Evolutionary conservation across 139 green algal species (phyloP).

Genomic region (Volvox reticuliferus): DNA sequence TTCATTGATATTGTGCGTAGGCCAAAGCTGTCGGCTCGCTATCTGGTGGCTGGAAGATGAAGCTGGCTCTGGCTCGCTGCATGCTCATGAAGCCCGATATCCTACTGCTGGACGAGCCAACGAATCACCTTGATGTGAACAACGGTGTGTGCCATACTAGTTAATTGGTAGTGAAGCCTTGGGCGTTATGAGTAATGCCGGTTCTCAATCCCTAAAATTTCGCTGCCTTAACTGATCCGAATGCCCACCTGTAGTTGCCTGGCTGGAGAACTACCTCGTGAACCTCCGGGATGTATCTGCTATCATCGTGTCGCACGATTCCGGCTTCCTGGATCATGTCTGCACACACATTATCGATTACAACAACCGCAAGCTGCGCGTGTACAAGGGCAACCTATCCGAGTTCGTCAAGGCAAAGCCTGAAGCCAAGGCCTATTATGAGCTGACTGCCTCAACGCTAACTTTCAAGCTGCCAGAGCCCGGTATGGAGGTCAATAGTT

Average conservation of each 20-base stretch:
- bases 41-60: conserved; percentile 95
- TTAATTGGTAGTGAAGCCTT: too few relatives aligned
- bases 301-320: conserved; percentile 94
- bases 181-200: too few relatives aligned
- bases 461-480: conserved; percentile 91
- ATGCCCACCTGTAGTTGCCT: conserved; percentile 73
- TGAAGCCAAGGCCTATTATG: conserved; percentile 91
- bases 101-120: conserved; percentile 92
- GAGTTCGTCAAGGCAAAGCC: conserved; percentile 91
- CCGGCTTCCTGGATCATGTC: conserved; percentile 89
- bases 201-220: too few relatives aligned
- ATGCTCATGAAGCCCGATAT: conserved; percentile 94
- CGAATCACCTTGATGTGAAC: conserved; percentile 89
- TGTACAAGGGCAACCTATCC: conserved; percentile 91
- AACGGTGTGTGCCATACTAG: too few relatives aligned
- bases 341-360: conserved; percentile 94
- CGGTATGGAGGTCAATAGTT: too few relatives aligned
- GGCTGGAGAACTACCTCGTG: conserved; percentile 86
- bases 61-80: conserved; percentile 87
- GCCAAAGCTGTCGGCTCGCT: conserved; percentile 76
- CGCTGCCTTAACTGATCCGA: background rate
- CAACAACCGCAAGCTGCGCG: conserved; percentile 87
- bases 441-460: conserved; percentile 67
- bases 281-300: conserved; percentile 67
- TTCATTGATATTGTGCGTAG: background rate